A percentile compares a stretch with the other conserved stretches of the same genome.
These are phyloP conservation scores for Mycena citricolor DNA, from an alignment of 1,284 basidiomycete species.

Conservation along the genomic window DNA sequence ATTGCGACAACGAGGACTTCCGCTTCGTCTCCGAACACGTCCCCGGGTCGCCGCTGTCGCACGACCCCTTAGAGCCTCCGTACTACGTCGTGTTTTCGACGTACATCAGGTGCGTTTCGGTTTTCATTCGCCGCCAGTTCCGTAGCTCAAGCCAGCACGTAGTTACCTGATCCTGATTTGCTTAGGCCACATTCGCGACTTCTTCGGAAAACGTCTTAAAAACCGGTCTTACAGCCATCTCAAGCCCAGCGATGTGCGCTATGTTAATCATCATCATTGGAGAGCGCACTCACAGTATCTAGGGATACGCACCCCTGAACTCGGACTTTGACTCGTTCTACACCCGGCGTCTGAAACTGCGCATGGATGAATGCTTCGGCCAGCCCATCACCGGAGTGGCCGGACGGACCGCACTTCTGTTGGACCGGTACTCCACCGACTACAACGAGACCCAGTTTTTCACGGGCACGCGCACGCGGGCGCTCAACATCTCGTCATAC, in stretches of 20 bases:
- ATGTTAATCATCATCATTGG: neutral
- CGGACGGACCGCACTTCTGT: constrained; percentile 87
- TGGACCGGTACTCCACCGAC: constrained; percentile 85
- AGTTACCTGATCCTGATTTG: constrained; percentile 85
- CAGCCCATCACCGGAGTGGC: constrained; percentile 94
- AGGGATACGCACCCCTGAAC: constrained; percentile 96
- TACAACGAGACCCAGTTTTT: constrained; percentile 80
- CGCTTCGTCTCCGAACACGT: constrained; percentile 70
- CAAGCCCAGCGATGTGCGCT: constrained; percentile 70
- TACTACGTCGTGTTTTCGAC: constrained; percentile 92
- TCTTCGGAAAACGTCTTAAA: constrained; percentile 85
- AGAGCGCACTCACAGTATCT: constrained; percentile 21
- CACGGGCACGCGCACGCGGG: constrained; percentile 82
- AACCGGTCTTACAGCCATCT: constrained; percentile 79
- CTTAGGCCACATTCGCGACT: constrained; percentile 93
- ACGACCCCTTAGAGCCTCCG: constrained; percentile 59
- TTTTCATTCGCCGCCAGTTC: too few species aligned
- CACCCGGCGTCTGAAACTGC: constrained; percentile 90
- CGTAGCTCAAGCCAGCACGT: too few species aligned
- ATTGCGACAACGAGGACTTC: constrained; percentile 74
- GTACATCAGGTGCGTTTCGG: too few species aligned
- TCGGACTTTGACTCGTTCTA: constrained; percentile 99
- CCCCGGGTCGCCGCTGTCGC: constrained; percentile 38
- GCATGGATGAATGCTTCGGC: constrained; percentile 96
- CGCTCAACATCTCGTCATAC: constrained; percentile 97